Base-by-base conservation (phyloP, 495 filamentous ascomycete species). In the Zalerion maritima region DNA sequence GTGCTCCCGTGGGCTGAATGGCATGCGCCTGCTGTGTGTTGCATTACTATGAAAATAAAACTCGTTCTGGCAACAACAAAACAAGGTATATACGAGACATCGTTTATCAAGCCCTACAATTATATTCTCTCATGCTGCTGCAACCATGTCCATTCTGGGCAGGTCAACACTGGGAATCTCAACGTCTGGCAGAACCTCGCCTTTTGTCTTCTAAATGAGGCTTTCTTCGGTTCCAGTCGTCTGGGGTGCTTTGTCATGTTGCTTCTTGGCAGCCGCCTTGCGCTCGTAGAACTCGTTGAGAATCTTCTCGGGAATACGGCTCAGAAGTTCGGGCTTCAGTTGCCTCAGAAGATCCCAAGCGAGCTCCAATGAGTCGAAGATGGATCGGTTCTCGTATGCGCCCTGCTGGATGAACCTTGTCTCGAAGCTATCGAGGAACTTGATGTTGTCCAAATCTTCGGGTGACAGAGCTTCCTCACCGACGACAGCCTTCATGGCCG, bases 361-460 rank as follows among this genome's bases (percentile, higher is more conserved):
- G 42, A 86, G 73, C 49, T 99, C 89, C 26, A 99, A 67, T 18
- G 80, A 85, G 54, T 99, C 89, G 54, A 64, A 82, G 48, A 96
- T 92, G 26, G 65, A 78, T 35, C 89, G 75, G 22, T 70, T 71
- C 57, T 99, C 89, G 55, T 99, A 99, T 21, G 89, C 60, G 22
- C 79, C 78, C 58, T 99, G 89, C 36, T 62, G 63, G 62, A 99
- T 92, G 62, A 94, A 99, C 24, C 69, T 74, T 30, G 77, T 69
- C 62, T 99, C 89, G 54, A 99, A 99, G 50, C 94, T 94, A 40
- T 96, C 91, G 35, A 99, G 64, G 67, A 99, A 97, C 55, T 99
- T 89, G 6, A 99, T 70, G 9, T 84, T 92, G 26, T 96, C 72
- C 62, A 94, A 96, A 62, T 99, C 89, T 62, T 99, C 89, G 26